phyloP scores from a whole-genome alignment of 2,329 filamentous ascomycete genomes.

The Davidsoniella eucalypti region DNA sequence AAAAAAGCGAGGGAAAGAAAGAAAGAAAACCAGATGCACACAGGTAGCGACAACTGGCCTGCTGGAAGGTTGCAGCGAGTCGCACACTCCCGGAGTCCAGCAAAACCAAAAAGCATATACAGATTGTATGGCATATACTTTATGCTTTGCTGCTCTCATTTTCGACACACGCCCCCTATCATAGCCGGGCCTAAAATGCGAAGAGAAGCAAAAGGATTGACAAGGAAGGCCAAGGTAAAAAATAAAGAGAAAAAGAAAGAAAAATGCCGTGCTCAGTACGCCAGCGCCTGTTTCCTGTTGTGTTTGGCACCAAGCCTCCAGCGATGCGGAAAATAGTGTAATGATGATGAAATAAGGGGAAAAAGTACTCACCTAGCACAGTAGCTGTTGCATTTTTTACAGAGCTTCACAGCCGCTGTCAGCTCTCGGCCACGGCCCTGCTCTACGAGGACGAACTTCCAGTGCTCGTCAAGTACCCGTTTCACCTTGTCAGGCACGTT shows the following conservation, averaged over 20 bases:
- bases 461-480: constrained; percentile 85
- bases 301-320: neutral
- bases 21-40: no score
- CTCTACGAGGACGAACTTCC: constrained; percentile 93
- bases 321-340: neutral
- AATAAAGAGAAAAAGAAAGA: neutral
- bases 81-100: no score
- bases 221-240: neutral
- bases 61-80: no score
- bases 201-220: neutral
- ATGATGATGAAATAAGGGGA: constrained; percentile 1
- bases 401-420: constrained; percentile 88
- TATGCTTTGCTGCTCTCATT: no score
- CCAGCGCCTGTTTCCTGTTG: neutral
- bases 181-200: no score
- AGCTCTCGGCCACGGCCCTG: constrained; percentile 86
- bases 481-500: constrained; percentile 94
- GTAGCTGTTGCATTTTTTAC: constrained; percentile 81
- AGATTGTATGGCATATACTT: neutral
- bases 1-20: neutral
- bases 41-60: no score
- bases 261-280: neutral
- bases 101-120: neutral
- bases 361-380: constrained; percentile 58
- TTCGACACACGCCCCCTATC: no score